Conservation (phyloP, 2,329 filamentous ascomycete species). For the Colletotrichum plurivorum region DNA sequence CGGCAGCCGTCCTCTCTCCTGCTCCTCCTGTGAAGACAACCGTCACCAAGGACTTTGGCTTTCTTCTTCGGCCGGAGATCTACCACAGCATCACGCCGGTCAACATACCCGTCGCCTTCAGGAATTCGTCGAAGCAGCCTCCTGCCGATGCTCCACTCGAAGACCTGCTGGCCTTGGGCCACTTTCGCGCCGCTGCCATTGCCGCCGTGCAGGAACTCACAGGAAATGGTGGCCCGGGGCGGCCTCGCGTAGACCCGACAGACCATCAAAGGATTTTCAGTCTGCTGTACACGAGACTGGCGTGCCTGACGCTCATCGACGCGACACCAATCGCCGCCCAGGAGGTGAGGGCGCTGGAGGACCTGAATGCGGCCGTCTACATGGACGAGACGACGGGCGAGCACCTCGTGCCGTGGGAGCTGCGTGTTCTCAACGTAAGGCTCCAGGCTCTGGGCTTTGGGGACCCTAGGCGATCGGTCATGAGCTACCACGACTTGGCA, state of each 20-base stretch:
- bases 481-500: slow-evolving; percentile 91
- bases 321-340: slow-evolving; percentile 78
- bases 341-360: slow-evolving; percentile 75
- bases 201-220: slow-evolving; percentile 74
- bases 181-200: slow-evolving; percentile 85
- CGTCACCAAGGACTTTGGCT: slow-evolving; percentile 81
- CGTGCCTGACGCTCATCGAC: slow-evolving; percentile 85
- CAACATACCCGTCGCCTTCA: slow-evolving; percentile 75
- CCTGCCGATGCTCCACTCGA: slow-evolving; percentile 74
- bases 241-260: slow-evolving; percentile 58
- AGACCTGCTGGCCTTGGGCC: slow-evolving; percentile 77
- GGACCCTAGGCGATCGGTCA: slow-evolving; percentile 86
- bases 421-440: slow-evolving; percentile 86
- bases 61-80: slow-evolving; percentile 83
- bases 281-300: slow-evolving; percentile 84
- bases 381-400: slow-evolving; percentile 65
- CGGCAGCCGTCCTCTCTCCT: slow-evolving; percentile 49
- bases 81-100: slow-evolving; percentile 84
- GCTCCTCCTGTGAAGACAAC: slow-evolving; percentile 50
- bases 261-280: slow-evolving; percentile 79
- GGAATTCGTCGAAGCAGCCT: slow-evolving; percentile 76
- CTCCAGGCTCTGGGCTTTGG: slow-evolving; percentile 89
- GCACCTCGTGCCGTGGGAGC: slow-evolving; percentile 87
- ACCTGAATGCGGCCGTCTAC: slow-evolving; percentile 71
- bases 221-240: slow-evolving; percentile 37